phyloP scores from a whole-genome alignment of 1,139 yeast species.

The Saccharomyces hybrid region DNA sequence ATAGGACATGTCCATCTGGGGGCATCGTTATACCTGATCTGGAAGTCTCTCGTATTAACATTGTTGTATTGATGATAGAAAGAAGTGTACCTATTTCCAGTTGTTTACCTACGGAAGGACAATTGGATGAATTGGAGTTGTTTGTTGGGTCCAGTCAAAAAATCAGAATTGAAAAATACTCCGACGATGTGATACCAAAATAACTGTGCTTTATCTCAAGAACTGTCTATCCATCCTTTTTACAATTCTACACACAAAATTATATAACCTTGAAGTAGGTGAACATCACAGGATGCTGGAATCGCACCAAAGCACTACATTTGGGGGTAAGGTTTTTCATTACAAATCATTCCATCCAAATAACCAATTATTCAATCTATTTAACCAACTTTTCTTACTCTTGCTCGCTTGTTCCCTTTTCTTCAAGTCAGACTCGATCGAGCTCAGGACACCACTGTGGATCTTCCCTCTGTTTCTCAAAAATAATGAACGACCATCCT shows the following conservation, averaged over 20 bases:
- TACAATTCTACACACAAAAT: not conserved
- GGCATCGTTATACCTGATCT: constrained; percentile 13
- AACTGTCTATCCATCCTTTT: constrained; percentile 1
- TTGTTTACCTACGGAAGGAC: not conserved
- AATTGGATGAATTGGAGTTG: not conserved
- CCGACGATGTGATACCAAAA: not conserved
- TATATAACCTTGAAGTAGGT: constrained; percentile 1
- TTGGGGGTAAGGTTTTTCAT: not conserved
- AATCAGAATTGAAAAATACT: not conserved
- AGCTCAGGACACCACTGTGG: constrained; percentile 3
- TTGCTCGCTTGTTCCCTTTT: constrained; percentile 5
- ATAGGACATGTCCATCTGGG: constrained; percentile 2
- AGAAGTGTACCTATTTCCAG: constrained; percentile 7
- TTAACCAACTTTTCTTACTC: constrained; percentile 19
- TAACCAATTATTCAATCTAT: constrained; percentile 13
- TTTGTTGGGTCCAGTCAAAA: not conserved
- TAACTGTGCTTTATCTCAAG: not conserved
- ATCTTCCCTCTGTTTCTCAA: constrained; percentile 3
- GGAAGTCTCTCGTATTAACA: constrained; percentile 9
- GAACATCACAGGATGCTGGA: not conserved
- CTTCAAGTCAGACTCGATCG: constrained; percentile 7
- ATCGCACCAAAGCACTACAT: not conserved
- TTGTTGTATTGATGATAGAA: constrained; percentile 11
- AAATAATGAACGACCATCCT: constrained; percentile 4
- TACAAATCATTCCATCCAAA: constrained; percentile 6